Conservation (phyloP, 495 filamentous ascomycete species). For the Lasiosphaeriaceae sp. region DNA sequence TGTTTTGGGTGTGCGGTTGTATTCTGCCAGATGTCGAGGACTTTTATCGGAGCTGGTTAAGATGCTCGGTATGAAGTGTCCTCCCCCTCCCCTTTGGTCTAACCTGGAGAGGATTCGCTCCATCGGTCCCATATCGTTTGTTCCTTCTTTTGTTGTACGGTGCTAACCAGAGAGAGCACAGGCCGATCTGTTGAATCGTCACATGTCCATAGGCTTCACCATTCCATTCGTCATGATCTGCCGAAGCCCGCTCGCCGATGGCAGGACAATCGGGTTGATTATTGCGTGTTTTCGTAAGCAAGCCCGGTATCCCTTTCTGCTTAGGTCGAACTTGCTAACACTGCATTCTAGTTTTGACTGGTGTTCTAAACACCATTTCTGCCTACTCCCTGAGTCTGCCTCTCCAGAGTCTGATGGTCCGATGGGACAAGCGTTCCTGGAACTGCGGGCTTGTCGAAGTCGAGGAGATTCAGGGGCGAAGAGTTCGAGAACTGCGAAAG, state of each 20-base stretch:
- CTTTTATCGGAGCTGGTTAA: conserved; percentile 33
- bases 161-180: conserved; percentile 8
- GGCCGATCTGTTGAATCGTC: conserved; percentile 41
- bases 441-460: neutral
- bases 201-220: conserved; percentile 48
- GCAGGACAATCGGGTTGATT: conserved; percentile 30
- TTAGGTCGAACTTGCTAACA: conserved; percentile 2
- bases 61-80: conserved; percentile 26
- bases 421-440: conserved; percentile 14
- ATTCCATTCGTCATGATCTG: conserved; percentile 44
- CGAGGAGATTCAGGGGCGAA: neutral
- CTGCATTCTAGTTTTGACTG: conserved; percentile 22
- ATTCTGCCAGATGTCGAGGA: conserved; percentile 15
- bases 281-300: conserved; percentile 37
- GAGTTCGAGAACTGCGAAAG: neutral
- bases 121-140: neutral
- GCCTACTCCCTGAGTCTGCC: conserved; percentile 22
- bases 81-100: neutral
- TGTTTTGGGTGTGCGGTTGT: conserved; percentile 5
- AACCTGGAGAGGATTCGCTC: neutral
- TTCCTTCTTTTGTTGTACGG: neutral
- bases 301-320: neutral
- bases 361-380: conserved; percentile 21
- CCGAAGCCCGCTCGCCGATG: conserved; percentile 29
- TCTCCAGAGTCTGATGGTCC: conserved; percentile 23